Conservation (phyloP, 495 filamentous ascomycete species). For the Trichoderma reesei region DNA sequence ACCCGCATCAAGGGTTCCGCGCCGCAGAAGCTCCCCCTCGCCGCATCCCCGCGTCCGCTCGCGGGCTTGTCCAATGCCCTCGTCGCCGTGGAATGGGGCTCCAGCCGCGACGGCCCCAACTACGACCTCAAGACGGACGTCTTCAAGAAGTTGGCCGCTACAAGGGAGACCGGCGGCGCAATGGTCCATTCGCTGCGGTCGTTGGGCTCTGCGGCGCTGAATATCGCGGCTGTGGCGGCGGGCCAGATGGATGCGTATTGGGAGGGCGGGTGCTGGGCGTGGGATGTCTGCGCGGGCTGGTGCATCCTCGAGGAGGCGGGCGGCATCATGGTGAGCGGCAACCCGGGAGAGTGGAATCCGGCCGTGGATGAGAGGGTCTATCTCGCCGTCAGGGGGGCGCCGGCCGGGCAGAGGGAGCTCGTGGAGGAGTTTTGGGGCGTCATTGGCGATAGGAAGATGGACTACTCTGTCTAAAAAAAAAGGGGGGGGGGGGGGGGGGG, state of each 20-base stretch:
- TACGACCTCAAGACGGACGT: constrained; percentile 62
- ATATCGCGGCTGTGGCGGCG: constrained; percentile 69
- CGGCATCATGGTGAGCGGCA: constrained; percentile 68
- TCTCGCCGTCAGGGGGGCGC: constrained; percentile 60
- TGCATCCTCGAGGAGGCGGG: constrained; percentile 79
- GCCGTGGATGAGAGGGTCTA: constrained; percentile 68
- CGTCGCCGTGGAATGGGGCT: constrained; percentile 71
- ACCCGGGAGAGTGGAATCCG: constrained; percentile 66
- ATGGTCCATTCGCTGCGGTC: constrained; percentile 78
- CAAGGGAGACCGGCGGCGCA: constrained; percentile 53
- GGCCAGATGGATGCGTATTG: constrained; percentile 79
- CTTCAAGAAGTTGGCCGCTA: constrained; percentile 56
- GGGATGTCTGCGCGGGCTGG: constrained; percentile 92
- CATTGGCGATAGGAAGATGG: constrained; percentile 40
- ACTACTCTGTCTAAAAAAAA: constrained; percentile 34
- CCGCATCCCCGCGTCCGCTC: constrained; percentile 38
- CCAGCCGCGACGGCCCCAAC: constrained; percentile 61
- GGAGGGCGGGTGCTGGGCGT: constrained; percentile 92
- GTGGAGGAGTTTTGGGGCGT: constrained; percentile 74
- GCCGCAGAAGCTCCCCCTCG: constrained; percentile 37
- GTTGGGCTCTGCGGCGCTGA: constrained; percentile 73
- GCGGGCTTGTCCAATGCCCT: constrained; percentile 50
- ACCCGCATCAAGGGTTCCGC: constrained; percentile 24
- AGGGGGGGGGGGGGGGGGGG: not conserved
- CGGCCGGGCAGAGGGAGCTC: constrained; percentile 60